Evolutionary conservation across 208 protist genomes (phyloP).

Genomic region (Wallacemonas sp.): DNA sequence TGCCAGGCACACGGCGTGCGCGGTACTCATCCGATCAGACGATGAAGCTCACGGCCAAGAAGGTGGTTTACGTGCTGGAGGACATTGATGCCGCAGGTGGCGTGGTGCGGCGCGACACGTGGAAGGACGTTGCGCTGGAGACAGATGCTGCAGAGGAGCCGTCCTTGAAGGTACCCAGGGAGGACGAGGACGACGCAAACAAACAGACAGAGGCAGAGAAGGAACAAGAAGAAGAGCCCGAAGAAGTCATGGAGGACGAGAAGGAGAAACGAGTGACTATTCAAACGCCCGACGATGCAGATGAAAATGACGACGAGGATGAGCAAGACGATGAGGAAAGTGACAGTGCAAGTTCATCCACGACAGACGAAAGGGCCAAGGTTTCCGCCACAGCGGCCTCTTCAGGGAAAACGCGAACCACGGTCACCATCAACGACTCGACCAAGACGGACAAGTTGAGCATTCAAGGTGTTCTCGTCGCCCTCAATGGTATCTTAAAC

Average conservation of each 20-base stretch:
- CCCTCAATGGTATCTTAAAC: constrained; percentile 91
- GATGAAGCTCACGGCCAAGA: constrained; percentile 41
- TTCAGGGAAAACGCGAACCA: constrained; percentile 17
- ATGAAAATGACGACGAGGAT: constrained; percentile 7
- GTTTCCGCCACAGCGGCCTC: no score
- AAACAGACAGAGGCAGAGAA: neutral
- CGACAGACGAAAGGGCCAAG: neutral
- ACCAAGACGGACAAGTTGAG: constrained; percentile 51
- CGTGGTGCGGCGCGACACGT: constrained; percentile 35
- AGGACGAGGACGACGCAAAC: neutral
- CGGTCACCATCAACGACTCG: constrained; percentile 10
- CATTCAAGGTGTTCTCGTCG: constrained; percentile 92
- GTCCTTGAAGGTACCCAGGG: neutral
- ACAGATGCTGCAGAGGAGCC: constrained; percentile 12
- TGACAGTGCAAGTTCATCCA: neutral
- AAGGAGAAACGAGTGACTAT: neutral
- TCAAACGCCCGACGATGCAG: neutral
- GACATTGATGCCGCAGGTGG: constrained; percentile 81
- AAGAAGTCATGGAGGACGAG: neutral
- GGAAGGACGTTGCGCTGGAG: constrained; percentile 10
- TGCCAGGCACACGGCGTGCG: neutral
- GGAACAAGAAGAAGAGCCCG: neutral
- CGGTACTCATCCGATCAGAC: constrained; percentile 6
- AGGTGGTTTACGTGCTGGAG: constrained; percentile 87
- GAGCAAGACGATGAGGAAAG: constrained; percentile 4